Base-by-base conservation (phyloP, 345 rosid genomes). In the Iberis pinnata region DNA sequence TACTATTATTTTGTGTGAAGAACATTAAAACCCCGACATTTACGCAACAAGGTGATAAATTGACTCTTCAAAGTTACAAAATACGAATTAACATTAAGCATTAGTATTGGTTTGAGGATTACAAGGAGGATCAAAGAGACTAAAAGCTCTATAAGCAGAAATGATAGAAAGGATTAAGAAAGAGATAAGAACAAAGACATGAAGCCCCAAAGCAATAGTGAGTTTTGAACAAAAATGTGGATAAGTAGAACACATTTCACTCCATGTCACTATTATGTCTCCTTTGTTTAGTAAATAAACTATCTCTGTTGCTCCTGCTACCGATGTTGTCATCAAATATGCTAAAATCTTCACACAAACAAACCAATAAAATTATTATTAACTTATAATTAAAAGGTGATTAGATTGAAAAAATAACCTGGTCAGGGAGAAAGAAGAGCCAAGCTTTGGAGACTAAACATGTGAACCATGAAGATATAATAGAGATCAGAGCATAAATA, bases 341-440 rank as follows among this genome's bases (percentile, higher is more conserved):
- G 95, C 85, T 31, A 79, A 26, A 50, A 90, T 73, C 95, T 89
- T 81, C 45, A 37, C 37, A 29, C 33, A 29, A 22, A 54, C 10
- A 42, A 12, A 53, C 15, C 24, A 3, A 43, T 0, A 6, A 9
- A 29, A 12, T 4, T 25, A 12, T 7, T 13, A 50, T 5, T 26
- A 17, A 53, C 16, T n/a, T 14, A 14, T 41, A 24, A 48, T 16
- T 31, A 48, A 2, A 9, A 39, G 4, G 5, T 42, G 0, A 37
- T 46, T 12, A 46, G 51, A 33, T 25, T 19, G 19, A 17, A 43
- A 25, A 18, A 22, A 1, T 27, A 63, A 90, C 98, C 95, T 92
- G 95, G 64, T 92, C 98, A 48, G 89, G 75, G 70, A 83, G 45
- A 60, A 88, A 92, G 78, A 85, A 75, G 22, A 88, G 52, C 96